Percentiles rank a stretch among this genome's conserved stretches.
Evolutionary conservation across 805 yeast genomes (phyloP).

Genomic region (Alloascoidea hylecoeti): DNA sequence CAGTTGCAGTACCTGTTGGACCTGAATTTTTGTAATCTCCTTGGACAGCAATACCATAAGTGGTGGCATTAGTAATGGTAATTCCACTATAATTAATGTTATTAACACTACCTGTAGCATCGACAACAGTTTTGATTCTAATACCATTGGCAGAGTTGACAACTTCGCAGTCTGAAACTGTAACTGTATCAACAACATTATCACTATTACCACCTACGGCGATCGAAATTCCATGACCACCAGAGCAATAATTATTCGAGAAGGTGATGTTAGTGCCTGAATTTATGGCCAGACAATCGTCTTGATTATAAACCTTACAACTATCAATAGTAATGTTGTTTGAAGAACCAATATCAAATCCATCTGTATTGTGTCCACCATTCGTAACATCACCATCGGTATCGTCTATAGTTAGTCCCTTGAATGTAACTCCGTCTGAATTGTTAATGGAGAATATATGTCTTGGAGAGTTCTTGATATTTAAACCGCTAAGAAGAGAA

Average conservation of each 20-base stretch:
- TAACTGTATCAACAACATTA: constrained; percentile 6
- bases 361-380: too few relatives aligned
- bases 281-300: constrained; percentile 10
- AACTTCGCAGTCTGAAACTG: constrained; percentile 5
- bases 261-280: constrained; percentile 9
- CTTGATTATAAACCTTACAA: too few relatives aligned
- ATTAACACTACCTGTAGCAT: constrained; percentile 9
- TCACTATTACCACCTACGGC: constrained; percentile 9
- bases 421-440: too few relatives aligned
- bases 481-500: too few relatives aligned
- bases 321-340: too few relatives aligned
- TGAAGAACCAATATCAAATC: too few relatives aligned
- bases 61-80: constrained; percentile 4
- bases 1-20: constrained; percentile 8
- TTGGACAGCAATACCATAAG: constrained; percentile 9
- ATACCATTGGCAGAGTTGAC: constrained; percentile 8
- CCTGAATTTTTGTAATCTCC: constrained; percentile 8
- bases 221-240: constrained; percentile 11
- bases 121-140: constrained; percentile 9
- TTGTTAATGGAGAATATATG: too few relatives aligned
- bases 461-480: too few relatives aligned
- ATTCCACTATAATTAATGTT: constrained; percentile 6
- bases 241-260: constrained; percentile 8
- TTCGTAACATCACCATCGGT: too few relatives aligned
- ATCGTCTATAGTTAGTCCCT: too few relatives aligned